Evolutionary conservation across 2,329 filamentous ascomycete genomes (phyloP), one percentile per base, ranked within the genome.

Genomic region (Sarocladium kiliense): DNA sequence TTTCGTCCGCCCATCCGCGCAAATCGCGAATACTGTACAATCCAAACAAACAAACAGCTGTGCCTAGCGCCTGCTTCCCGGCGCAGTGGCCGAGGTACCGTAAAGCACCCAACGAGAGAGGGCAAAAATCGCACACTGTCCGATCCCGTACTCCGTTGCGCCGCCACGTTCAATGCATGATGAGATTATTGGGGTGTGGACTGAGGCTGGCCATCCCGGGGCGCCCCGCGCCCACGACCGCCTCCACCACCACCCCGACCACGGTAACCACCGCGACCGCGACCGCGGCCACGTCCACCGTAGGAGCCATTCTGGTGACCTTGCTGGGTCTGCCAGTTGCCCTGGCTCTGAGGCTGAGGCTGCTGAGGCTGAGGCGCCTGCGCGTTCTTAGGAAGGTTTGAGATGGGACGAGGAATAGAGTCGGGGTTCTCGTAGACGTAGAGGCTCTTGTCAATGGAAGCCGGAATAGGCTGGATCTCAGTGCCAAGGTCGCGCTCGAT

Each of bases 381-480:
- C 32, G 64, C 58, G 57, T 63, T 59, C 56, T 63, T 60, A 60
- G 68, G 59, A 58, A 80, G 74, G 60, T 76, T 81, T 47, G 80
- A 80, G 60, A 83, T 76, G 11, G 94, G 94, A 32, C 92, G 86
- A 53, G 95, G 94, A 64, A 99, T 97, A 56, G 81, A 93, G 66
- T 99, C 93, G 1, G 94, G 94, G 59, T 92, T 89, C 60, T 99
- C 95, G 71, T 99, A 99, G 53, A 99, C 94, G 69, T 99, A 99
- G 36, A 99, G 85, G 60, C 89, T 95, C 82, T 97, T 97, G 77
- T 99, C 94, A 61, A 99, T 99, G 62, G 85, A 88, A 54, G 85
- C 81, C 18, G 94, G 94, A 65, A 99, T 99, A n/a, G 94, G 87
- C 68, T 94, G 89, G 58, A 99, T 99, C 74, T 99, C 94, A 6